Conservation (phyloP, 108 stramenopile genomes). For the Aureococcus anophagefferens region DNA sequence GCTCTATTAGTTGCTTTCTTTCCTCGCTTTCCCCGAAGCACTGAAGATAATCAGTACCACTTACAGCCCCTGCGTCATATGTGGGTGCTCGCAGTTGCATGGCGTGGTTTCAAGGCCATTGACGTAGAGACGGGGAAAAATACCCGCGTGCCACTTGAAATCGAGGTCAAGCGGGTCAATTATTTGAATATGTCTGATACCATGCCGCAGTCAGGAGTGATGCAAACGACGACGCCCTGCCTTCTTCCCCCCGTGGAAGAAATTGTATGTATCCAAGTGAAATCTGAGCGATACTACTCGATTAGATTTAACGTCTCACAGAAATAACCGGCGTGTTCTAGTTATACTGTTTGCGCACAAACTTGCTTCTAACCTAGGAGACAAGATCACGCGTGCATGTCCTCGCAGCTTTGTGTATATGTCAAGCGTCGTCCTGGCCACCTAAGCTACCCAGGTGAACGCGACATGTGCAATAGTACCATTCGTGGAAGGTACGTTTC, state of each 20-base stretch:
- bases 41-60: slow-evolving; percentile 86
- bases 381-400: neutral
- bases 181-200: neutral
- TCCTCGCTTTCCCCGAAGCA: slow-evolving; percentile 71
- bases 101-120: slow-evolving; percentile 64
- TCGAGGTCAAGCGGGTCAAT: neutral
- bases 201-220: neutral
- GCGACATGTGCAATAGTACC: slow-evolving; percentile 24
- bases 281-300: slow-evolving; percentile 49
- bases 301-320: neutral
- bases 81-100: slow-evolving; percentile 85
- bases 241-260: slow-evolving; percentile 31
- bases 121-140: slow-evolving; percentile 75
- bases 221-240: slow-evolving; percentile 32
- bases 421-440: slow-evolving; percentile 72
- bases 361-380: slow-evolving; percentile 12
- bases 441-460: slow-evolving; percentile 57
- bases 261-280: slow-evolving; percentile 33
- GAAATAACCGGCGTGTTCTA: slow-evolving; percentile 19
- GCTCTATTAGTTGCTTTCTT: slow-evolving; percentile 79
- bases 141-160: slow-evolving; percentile 58
- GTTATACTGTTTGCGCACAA: slow-evolving; percentile 8
- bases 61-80: slow-evolving; percentile 90
- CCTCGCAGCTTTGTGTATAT: slow-evolving; percentile 32
- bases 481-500: slow-evolving; percentile 34